Base-by-base conservation (phyloP, 257 asterid genomes). In the Salvia miltiorrhiza region DNA sequence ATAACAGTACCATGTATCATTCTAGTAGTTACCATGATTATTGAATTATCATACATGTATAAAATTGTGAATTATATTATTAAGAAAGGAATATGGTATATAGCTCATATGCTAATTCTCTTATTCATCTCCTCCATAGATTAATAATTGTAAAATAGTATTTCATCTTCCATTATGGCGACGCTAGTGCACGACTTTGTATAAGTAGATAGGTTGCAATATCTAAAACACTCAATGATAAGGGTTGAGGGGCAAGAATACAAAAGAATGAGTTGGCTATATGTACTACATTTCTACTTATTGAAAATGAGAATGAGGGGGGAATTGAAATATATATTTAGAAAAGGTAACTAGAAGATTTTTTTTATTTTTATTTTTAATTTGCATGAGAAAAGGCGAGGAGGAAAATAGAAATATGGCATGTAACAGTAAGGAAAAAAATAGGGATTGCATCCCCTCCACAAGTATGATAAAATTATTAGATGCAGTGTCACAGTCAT, bases 401-500 rank as follows among this genome's bases (percentile, higher is more conserved):
- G 37, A 13, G 53, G 32, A 12, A n/a, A 48, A 61, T 65, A 73
- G 67, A 65, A 8, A 39, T 37, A 61, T 62, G 54, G 68, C 35
- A 62, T 55, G 39, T 40, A 21, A 62, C 14, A 62, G 53, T 14
- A 67, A 59, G 60, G 60, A 39, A 67, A 71, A 75, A 71, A 57
- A 63, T 70, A 9, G 73, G 73, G 39, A 76, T 59, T 69, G 73
- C 56, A 73, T 67, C 75, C 71, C 62, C 83, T 72, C 85, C 85
- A 80, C 79, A 75, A 73, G 54, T 76, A 80, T 76, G 78, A 82
- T 69, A 71, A 74, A 75, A 83, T 81, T 71, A 81, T 70, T 79
- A 74, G 83, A 83, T 83, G 86, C 77, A 85, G 74, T 85, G 88
- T 85, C 89, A 68, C 50, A 85, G 78, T 81, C 90, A 73, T 81